These are phyloP conservation scores for Aureobasidium sp. DNA, from an alignment of 2,329 filamentous ascomycete genomes.

Conservation along the genomic window DNA sequence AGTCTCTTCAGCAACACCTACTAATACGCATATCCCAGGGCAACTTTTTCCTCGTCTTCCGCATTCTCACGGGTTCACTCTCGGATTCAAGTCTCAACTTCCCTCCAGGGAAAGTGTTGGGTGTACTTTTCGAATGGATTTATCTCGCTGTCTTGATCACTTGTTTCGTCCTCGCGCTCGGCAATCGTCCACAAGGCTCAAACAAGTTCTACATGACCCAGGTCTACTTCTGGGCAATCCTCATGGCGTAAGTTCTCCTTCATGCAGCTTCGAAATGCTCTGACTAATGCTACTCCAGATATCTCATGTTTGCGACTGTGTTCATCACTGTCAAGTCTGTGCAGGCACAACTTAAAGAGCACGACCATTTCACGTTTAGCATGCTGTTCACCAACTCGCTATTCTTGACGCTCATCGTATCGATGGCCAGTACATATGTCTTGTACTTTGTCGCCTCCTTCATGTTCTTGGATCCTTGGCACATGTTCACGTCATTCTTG, in stretches of 20 bases:
- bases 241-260: conserved; percentile 67
- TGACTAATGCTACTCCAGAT: conserved; percentile 41
- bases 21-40: conserved; percentile 39
- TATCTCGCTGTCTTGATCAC: conserved; percentile 88
- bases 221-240: conserved; percentile 96
- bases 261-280: neutral
- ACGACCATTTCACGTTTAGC: conserved; percentile 58
- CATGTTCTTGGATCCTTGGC: conserved; percentile 97
- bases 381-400: conserved; percentile 78
- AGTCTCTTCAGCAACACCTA: neutral
- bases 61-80: conserved; percentile 85
- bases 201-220: conserved; percentile 92
- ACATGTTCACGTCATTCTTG: conserved; percentile 90
- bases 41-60: conserved; percentile 99
- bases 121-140: conserved; percentile 90
- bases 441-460: conserved; percentile 89
- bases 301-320: conserved; percentile 88
- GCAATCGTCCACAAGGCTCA: conserved; percentile 89
- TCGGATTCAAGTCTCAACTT: conserved; percentile 64
- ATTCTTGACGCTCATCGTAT: conserved; percentile 91
- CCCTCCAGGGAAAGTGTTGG: conserved; percentile 68
- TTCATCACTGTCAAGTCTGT: conserved; percentile 90
- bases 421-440: conserved; percentile 82
- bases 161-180: conserved; percentile 89
- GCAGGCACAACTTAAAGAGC: conserved; percentile 56